Percentiles rank a stretch among this genome's conserved stretches.
phyloP scores from a whole-genome alignment of 2,329 filamentous ascomycete genomes.

The Ophiocordyceps camponoti-rufipedis region DNA sequence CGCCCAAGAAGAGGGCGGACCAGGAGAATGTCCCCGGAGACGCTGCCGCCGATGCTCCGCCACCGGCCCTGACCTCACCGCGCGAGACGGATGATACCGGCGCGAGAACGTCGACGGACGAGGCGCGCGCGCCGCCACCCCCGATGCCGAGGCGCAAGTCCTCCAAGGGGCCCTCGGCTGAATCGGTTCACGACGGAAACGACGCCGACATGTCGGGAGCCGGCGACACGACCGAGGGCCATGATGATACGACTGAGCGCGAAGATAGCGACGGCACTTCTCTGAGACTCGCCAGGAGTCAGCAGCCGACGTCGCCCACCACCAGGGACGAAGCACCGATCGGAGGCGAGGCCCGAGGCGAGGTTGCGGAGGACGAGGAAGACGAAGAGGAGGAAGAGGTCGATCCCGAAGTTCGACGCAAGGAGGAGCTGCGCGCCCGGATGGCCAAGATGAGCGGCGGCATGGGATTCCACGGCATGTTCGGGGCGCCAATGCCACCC shows the following conservation, averaged over 20 bases:
- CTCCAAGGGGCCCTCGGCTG: slow-evolving; percentile 23
- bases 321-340: slow-evolving; percentile 50
- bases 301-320: slow-evolving; percentile 13
- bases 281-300: slow-evolving; percentile 15
- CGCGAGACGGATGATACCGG: slow-evolving; percentile 27
- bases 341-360: slow-evolving; percentile 37
- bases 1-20: slow-evolving; percentile 47
- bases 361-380: slow-evolving; percentile 41
- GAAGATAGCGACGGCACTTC: slow-evolving; percentile 55
- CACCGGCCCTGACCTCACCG: slow-evolving; percentile 20
- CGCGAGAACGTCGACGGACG: slow-evolving; percentile 32
- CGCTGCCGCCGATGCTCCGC: slow-evolving; percentile 2
- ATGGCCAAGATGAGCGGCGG: slow-evolving; percentile 99
- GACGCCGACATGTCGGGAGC: slow-evolving; percentile 48
- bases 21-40: slow-evolving; percentile 3
- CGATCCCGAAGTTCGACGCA: slow-evolving; percentile 70
- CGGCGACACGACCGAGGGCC: slow-evolving; percentile 43
- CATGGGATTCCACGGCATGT: slow-evolving; percentile 94
- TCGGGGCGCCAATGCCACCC: slow-evolving; percentile 54
- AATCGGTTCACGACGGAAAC: slow-evolving; percentile 37
- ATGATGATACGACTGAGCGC: slow-evolving; percentile 45
- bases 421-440: slow-evolving; percentile 74
- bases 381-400: slow-evolving; percentile 73
- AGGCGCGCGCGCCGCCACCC: slow-evolving; percentile 19
- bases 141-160: slow-evolving; percentile 33